Percentiles rank a stretch among this genome's conserved stretches.
These are phyloP conservation scores for Ogataea allantospora DNA, from an alignment of 805 yeast genomes.

Conservation along the genomic window DNA sequence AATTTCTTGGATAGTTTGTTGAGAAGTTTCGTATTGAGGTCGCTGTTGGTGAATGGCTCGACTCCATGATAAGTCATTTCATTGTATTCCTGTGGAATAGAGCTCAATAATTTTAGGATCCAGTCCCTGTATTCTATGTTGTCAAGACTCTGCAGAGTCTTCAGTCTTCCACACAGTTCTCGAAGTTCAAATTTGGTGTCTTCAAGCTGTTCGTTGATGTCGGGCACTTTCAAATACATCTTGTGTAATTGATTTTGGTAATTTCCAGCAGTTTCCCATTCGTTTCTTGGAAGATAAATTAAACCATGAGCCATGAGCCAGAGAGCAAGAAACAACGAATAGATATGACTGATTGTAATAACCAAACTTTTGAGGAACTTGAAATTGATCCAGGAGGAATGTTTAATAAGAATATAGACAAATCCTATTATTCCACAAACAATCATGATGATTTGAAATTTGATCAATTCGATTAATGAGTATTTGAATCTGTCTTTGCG, in stretches of 20 bases:
- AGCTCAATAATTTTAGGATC: constrained; percentile 56
- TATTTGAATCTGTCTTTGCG: constrained; percentile 47
- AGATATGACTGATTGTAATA: constrained; percentile 75
- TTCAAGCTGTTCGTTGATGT: constrained; percentile 54
- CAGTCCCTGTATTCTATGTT: constrained; percentile 56
- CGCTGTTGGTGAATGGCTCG: constrained; percentile 26
- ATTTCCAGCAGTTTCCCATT: constrained; percentile 24
- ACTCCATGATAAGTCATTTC: constrained; percentile 25
- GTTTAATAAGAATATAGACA: constrained; percentile 53
- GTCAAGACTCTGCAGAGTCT: constrained; percentile 47
- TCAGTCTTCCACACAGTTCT: constrained; percentile 61
- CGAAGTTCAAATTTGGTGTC: constrained; percentile 62
- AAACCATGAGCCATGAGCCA: constrained; percentile 88
- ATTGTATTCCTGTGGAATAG: constrained; percentile 40
- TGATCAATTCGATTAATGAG: constrained; percentile 54
- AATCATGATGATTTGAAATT: constrained; percentile 59
- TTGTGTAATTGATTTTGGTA: constrained; percentile 31
- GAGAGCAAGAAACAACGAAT: constrained; percentile 68
- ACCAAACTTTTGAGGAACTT: constrained; percentile 61
- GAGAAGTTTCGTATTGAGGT: constrained; percentile 44
- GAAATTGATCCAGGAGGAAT: constrained; percentile 30
- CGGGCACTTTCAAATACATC: constrained; percentile 54
- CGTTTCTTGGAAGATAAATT: constrained; percentile 57
- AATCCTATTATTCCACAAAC: constrained; percentile 52
- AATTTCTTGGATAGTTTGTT: constrained; percentile 51